Conservation (phyloP, 2,329 filamentous ascomycete species). For the Thermomyces lanuginosus region DNA sequence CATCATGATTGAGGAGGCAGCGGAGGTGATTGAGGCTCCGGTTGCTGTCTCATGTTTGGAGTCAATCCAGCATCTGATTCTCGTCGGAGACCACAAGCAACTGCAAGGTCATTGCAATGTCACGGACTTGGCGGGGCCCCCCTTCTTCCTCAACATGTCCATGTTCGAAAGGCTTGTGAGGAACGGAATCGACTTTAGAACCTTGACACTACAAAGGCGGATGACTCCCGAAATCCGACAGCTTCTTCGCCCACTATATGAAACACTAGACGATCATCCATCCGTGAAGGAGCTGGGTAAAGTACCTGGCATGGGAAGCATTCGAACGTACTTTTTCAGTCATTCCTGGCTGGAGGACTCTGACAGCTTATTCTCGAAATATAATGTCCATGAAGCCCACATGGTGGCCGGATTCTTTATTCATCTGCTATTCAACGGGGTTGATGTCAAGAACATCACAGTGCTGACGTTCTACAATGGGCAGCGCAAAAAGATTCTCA, state of each 20-base stretch:
- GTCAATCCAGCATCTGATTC: constrained; percentile 46
- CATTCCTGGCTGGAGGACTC: constrained; percentile 50
- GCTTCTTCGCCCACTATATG: constrained; percentile 47
- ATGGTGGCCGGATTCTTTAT: constrained; percentile 60
- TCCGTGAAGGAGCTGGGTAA: constrained; percentile 38
- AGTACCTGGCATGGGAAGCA: constrained; percentile 46
- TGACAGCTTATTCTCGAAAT: constrained; percentile 48
- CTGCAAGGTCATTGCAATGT: constrained; percentile 52
- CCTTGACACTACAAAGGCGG: constrained; percentile 51
- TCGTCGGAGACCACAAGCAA: constrained; percentile 70
- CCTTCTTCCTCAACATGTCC: constrained; percentile 54
- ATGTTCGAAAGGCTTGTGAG: constrained; percentile 66
- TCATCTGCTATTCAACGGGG: constrained; percentile 55
- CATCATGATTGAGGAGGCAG: constrained; percentile 64
- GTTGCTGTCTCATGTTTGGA: constrained; percentile 45
- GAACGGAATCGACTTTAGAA: constrained; percentile 46
- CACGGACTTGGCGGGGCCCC: constrained; percentile 39
- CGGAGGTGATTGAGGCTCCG: constrained; percentile 49
- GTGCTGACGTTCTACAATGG: constrained; percentile 79
- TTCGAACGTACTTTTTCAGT: constrained; percentile 45
- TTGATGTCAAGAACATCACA: constrained; percentile 48
- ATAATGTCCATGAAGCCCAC: constrained; percentile 54
- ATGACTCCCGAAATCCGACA: constrained; percentile 55
- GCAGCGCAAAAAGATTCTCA: constrained; percentile 51
- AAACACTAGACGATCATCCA: constrained; percentile 40